Base-by-base conservation (phyloP, 768 basidiomycete species). In the Paxillus ammoniavirescens region DNA sequence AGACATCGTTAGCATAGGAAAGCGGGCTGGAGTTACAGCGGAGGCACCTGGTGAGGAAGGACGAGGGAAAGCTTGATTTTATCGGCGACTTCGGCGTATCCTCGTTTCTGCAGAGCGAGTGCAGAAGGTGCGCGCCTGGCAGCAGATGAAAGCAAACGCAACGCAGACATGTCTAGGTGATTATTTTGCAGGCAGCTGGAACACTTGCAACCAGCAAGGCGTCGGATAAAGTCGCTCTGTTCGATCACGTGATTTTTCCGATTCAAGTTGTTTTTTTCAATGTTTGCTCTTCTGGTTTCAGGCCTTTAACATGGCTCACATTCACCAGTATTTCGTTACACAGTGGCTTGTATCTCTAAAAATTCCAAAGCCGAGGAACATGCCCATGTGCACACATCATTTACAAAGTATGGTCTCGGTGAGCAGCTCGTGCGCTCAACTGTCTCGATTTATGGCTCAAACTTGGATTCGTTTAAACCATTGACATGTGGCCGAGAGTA, bases 11-110 rank as follows among this genome's bases (percentile, higher is more conserved):
- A 50, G 36, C 36, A 53, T 53, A 60, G 60, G 47, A 40, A 54
- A 44, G 37, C 23, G 41, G 45, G 40, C 30, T 37, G 23, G 47
- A 46, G 26, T 38, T 6, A 37, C 47, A 33, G 42, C 40, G 55
- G 59, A 78, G 82, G 52, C 53, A 96, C 97, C 80, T 97, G 87
- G 75, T 98, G 95, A 49, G 97, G 97, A 54, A 99, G 85, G 49
- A 90, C 91, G 64, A 99, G 80, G 17, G 93, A 93, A 55, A 99
- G 86, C 64, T 87, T 90, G 59, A 99, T 86, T 76, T 93, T 95
- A 74, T 92, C 91, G 43, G 82, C 81, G 47, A 80, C 89, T 70
- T 96, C 96, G 47, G 96, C 96, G 72, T 98, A 98, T 40, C 92
- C 91, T 69, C 96, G 85, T 60, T 84, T 77, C 56, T 80, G 82